These are phyloP conservation scores for Ascochyta clinopodiicola DNA, from an alignment of 2,329 filamentous ascomycete genomes.

Conservation along the genomic window DNA sequence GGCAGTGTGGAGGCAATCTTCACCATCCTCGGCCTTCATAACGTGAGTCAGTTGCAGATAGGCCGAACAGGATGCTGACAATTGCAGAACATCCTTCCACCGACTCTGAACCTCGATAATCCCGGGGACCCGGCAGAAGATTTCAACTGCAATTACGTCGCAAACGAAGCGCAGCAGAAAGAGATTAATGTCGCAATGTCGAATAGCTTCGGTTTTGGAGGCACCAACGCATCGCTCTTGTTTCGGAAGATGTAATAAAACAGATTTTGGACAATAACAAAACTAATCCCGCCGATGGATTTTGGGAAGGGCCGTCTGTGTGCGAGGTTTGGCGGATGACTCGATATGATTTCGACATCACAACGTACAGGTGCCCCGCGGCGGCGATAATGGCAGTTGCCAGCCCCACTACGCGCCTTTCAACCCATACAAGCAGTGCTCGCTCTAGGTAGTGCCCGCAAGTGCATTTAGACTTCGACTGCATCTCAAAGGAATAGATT, in stretches of 20 bases:
- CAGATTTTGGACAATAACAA: background rate
- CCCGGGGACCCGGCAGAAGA: slow-evolving; percentile 65
- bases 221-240: slow-evolving; percentile 90
- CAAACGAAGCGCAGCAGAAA: slow-evolving; percentile 72
- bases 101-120: slow-evolving; percentile 81
- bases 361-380: slow-evolving; percentile 22
- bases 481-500: background rate
- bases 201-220: slow-evolving; percentile 98
- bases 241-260: slow-evolving; percentile 62
- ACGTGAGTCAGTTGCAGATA: slow-evolving; percentile 63
- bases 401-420: slow-evolving; percentile 19
- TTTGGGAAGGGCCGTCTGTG: no score
- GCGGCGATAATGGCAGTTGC: slow-evolving; percentile 16
- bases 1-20: slow-evolving; percentile 92
- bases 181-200: slow-evolving; percentile 77
- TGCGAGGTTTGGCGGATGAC: slow-evolving; percentile 1
- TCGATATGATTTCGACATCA: slow-evolving; percentile 24
- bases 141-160: slow-evolving; percentile 85
- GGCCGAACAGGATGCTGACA: slow-evolving; percentile 14
- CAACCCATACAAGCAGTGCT: slow-evolving; percentile 22
- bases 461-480: background rate
- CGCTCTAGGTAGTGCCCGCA: slow-evolving; percentile 6
- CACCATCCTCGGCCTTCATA: slow-evolving; percentile 75
- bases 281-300: background rate
- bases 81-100: slow-evolving; percentile 75